These are phyloP conservation scores for Malus hybrid DNA, from an alignment of 331 rosid species.

Conservation along the genomic window DNA sequence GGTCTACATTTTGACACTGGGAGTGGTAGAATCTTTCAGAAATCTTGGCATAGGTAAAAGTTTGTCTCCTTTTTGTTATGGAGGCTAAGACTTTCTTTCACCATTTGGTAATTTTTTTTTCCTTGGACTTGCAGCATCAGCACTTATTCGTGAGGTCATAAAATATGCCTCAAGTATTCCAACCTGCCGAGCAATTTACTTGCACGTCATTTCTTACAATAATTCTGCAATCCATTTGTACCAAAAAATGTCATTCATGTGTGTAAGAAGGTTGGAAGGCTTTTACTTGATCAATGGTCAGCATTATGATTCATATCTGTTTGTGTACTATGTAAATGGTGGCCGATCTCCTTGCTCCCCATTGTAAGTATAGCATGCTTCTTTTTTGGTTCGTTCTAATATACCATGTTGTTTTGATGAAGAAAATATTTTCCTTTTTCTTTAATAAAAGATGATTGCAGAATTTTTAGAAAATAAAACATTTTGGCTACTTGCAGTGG, in stretches of 20 bases:
- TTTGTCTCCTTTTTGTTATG: constrained; percentile 7
- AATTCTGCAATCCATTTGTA: constrained; percentile 71
- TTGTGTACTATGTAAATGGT: constrained; percentile 74
- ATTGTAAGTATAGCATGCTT: constrained; percentile 57
- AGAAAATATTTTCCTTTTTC: not conserved
- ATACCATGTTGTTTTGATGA: not conserved
- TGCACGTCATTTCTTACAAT: constrained; percentile 84
- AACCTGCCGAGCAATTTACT: constrained; percentile 77
- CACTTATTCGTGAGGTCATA: constrained; percentile 75
- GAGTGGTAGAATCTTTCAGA: constrained; percentile 78
- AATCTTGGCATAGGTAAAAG: constrained; percentile 74
- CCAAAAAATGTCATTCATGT: constrained; percentile 91
- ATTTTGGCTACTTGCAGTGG: not conserved
- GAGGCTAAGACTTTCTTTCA: constrained; percentile 1
- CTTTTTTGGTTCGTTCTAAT: constrained; percentile 8
- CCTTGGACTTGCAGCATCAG: constrained; percentile 61
- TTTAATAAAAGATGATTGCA: not conserved
- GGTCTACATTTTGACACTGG: constrained; percentile 79
- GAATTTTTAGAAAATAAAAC: not conserved
- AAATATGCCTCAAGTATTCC: constrained; percentile 77
- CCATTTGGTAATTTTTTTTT: not conserved
- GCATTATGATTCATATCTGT: constrained; percentile 73
- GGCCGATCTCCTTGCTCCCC: constrained; percentile 96
- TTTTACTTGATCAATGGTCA: constrained; percentile 82
- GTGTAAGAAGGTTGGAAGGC: constrained; percentile 60